These are phyloP conservation scores for Rhizopogon sp. DNA, from an alignment of 768 basidiomycete genomes.

Conservation along the genomic window DNA sequence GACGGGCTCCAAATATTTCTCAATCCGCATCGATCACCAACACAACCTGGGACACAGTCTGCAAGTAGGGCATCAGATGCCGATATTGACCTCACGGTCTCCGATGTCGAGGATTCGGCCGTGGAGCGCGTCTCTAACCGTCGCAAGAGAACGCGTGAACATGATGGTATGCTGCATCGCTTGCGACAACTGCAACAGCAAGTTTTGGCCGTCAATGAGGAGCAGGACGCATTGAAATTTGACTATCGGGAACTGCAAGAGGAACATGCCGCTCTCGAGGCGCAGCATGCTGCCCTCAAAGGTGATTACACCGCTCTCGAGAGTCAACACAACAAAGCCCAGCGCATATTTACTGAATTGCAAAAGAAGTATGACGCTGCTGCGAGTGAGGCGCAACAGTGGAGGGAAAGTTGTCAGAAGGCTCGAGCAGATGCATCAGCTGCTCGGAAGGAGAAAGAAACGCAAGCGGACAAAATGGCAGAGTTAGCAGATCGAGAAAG, in stretches of 20 bases:
- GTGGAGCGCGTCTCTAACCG: neutral
- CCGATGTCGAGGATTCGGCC: neutral
- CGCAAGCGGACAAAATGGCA: neutral
- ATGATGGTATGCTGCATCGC: neutral
- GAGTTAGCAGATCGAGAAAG: slow-evolving; percentile 13
- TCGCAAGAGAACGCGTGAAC: slow-evolving; percentile 3
- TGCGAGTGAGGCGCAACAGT: neutral
- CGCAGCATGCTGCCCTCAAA: slow-evolving; percentile 7
- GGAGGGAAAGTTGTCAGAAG: neutral
- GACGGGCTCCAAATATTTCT: slow-evolving; percentile 25
- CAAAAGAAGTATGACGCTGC: neutral
- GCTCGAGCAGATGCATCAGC: neutral
- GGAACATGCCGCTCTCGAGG: slow-evolving; percentile 10
- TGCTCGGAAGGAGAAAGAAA: neutral
- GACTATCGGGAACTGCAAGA: slow-evolving; percentile 8
- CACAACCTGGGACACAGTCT: neutral
- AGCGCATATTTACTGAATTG: neutral
- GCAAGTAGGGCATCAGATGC: neutral
- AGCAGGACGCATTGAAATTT: neutral
- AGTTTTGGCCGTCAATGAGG: neutral
- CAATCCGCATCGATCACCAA: slow-evolving; percentile 11
- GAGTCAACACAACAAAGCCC: neutral
- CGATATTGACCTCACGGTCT: neutral
- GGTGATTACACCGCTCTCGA: neutral
- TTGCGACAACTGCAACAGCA: neutral